Conservation (phyloP, 305 asterid genomes). For the Rubia tinctorum region DNA sequence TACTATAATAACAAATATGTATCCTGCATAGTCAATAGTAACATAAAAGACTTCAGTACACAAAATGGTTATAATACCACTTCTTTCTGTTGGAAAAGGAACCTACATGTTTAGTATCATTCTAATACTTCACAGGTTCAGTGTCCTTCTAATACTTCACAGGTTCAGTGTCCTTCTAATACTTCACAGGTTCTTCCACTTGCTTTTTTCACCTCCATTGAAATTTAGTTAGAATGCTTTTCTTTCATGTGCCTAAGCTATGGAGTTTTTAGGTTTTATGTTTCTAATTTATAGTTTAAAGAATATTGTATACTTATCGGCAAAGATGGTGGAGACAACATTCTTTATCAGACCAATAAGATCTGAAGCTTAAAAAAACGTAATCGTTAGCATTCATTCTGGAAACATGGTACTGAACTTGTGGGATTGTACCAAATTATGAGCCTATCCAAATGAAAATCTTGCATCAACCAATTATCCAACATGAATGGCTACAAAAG, state of each 20-base stretch:
- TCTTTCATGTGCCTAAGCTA: neutral
- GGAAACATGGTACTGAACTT: too few relatives aligned
- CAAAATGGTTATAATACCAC: too few relatives aligned
- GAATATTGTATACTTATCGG: neutral
- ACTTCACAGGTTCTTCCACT: conserved; percentile 37
- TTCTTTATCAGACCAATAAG: conserved; percentile 21
- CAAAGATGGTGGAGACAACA: conserved; percentile 23
- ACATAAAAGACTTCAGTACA: too few relatives aligned
- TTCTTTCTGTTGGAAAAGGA: too few relatives aligned
- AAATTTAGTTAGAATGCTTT: conserved; percentile 1
- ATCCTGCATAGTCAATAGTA: too few relatives aligned
- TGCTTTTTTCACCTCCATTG: conserved; percentile 29
- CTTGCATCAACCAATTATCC: conserved; percentile 6
- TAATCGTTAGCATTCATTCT: too few relatives aligned
- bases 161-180: conserved; percentile 32
- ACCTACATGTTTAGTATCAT: conserved; percentile 12
- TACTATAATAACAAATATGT: too few relatives aligned
- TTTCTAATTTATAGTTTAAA: neutral
- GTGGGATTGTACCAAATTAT: neutral
- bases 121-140: conserved; percentile 35
- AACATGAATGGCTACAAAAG: conserved; percentile 12
- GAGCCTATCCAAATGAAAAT: neutral
- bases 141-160: conserved; percentile 30
- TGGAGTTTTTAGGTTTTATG: neutral
- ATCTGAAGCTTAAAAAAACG: conserved; percentile 14